Evolutionary conservation across 805 yeast species (phyloP).

Genomic region (Barnettozyma sp.): DNA sequence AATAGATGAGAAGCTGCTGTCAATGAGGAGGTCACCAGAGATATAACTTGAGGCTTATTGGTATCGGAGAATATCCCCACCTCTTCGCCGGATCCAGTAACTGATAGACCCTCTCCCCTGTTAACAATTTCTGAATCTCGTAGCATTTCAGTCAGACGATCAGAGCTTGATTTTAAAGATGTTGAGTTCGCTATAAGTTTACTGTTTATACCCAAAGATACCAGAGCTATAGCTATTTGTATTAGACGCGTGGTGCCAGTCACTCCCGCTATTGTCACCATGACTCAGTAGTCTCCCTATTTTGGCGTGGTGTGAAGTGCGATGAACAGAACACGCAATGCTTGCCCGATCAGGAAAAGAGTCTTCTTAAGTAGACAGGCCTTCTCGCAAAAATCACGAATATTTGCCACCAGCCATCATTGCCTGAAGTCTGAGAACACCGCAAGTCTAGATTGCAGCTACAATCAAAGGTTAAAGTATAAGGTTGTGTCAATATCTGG

Average conservation of each 20-base stretch:
- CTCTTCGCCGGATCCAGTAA: too few species aligned
- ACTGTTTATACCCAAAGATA: conserved; percentile 2
- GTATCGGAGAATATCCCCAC: background rate
- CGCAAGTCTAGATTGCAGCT: too few species aligned
- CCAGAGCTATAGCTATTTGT: background rate
- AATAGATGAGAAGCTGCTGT: conserved; percentile 2
- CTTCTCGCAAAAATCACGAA: too few species aligned
- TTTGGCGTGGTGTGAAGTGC: background rate
- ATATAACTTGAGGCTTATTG: background rate
- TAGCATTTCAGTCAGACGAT: background rate
- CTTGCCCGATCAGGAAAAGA: background rate
- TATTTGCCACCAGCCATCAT: too few species aligned
- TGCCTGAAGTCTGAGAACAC: too few species aligned
- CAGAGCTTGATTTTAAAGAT: background rate
- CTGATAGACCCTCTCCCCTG: background rate
- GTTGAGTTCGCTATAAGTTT: background rate
- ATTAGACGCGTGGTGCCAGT: background rate
- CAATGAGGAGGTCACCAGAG: conserved; percentile 4
- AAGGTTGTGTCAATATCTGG: too few species aligned
- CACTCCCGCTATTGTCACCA: background rate
- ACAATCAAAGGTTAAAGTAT: too few species aligned
- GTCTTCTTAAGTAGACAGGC: too few species aligned
- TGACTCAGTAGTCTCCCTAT: background rate
- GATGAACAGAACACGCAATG: background rate
- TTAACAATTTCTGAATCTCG: background rate